Conservation (phyloP, 164 flowering plant species). For the Macadamia integrifolia region DNA sequence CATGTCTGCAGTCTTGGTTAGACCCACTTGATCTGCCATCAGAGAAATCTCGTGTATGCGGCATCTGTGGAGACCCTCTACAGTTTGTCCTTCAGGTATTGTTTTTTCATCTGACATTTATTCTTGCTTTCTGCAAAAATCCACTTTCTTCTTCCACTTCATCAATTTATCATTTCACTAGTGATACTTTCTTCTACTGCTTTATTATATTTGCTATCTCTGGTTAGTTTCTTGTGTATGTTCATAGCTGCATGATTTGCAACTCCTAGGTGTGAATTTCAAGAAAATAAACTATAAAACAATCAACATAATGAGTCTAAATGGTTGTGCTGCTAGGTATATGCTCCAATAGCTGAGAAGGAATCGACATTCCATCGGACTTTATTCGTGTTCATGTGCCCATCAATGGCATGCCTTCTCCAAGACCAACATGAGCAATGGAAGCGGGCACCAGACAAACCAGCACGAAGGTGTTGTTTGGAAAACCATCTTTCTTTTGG, state of each 20-base stretch:
- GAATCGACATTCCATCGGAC: slow-evolving; percentile 77
- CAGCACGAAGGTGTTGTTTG: slow-evolving; percentile 54
- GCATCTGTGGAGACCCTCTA: slow-evolving; percentile 68
- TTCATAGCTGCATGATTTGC: too few species aligned
- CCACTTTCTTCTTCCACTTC: too few species aligned
- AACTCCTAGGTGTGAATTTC: too few species aligned
- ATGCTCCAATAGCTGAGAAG: slow-evolving; percentile 60
- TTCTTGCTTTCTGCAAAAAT: too few species aligned
- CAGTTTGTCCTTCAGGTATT: slow-evolving; percentile 86
- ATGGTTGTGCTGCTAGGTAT: slow-evolving; percentile 43
- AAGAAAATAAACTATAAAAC: background rate
- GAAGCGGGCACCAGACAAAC: slow-evolving; percentile 47
- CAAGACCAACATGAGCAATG: slow-evolving; percentile 84
- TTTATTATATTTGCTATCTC: too few species aligned
- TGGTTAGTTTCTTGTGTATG: too few species aligned
- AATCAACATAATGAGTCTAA: too few species aligned
- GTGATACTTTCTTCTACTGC: too few species aligned
- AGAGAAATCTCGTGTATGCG: slow-evolving; percentile 50
- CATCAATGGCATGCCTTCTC: slow-evolving; percentile 75
- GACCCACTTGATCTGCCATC: slow-evolving; percentile 76
- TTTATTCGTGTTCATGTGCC: slow-evolving; percentile 76
- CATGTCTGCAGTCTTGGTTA: slow-evolving; percentile 69
- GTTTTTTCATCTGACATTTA: background rate
- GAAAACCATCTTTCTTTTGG: background rate
- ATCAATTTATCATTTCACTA: too few species aligned